phyloP scores from a whole-genome alignment of 2,329 filamentous ascomycete species.

The Xylaria arbuscula region DNA sequence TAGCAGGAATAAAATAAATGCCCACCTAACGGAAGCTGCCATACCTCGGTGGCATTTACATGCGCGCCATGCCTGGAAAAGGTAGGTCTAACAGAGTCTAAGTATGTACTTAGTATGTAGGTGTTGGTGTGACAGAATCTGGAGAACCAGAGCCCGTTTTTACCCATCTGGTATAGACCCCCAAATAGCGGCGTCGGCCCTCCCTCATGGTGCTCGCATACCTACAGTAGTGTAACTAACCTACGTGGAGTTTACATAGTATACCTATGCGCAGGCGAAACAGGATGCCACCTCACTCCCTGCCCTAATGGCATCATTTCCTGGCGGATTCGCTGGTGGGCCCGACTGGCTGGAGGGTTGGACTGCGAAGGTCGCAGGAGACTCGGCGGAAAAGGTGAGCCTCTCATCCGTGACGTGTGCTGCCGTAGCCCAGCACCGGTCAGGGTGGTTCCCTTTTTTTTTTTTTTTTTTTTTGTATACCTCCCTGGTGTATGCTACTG shows the following conservation, averaged over 20 bases:
- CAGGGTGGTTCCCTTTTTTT: slow-evolving; percentile 12
- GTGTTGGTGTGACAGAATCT: background rate
- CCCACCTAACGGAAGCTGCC: too few relatives aligned
- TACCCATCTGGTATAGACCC: background rate
- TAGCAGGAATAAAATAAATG: too few relatives aligned
- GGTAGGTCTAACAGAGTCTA: background rate
- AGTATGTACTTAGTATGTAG: background rate
- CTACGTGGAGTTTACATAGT: background rate
- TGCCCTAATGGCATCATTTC: slow-evolving; percentile 19
- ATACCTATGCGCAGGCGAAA: background rate
- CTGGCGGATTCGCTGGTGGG: slow-evolving; percentile 16
- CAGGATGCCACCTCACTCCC: slow-evolving; percentile 18
- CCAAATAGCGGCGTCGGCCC: background rate
- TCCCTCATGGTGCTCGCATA: background rate
- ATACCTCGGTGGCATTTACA: too few relatives aligned
- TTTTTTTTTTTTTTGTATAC: background rate
- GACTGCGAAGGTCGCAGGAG: background rate
- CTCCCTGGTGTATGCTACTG: background rate
- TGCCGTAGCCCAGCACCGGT: slow-evolving; percentile 5
- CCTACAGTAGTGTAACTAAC: background rate
- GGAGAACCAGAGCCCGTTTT: background rate
- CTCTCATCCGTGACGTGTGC: slow-evolving; percentile 29
- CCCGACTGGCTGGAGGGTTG: background rate
- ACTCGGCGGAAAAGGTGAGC: slow-evolving; percentile 18
- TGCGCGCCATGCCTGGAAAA: background rate